Conservation (phyloP, 192 early-diverging fungal genomes). For the Backusella macrospora region DNA sequence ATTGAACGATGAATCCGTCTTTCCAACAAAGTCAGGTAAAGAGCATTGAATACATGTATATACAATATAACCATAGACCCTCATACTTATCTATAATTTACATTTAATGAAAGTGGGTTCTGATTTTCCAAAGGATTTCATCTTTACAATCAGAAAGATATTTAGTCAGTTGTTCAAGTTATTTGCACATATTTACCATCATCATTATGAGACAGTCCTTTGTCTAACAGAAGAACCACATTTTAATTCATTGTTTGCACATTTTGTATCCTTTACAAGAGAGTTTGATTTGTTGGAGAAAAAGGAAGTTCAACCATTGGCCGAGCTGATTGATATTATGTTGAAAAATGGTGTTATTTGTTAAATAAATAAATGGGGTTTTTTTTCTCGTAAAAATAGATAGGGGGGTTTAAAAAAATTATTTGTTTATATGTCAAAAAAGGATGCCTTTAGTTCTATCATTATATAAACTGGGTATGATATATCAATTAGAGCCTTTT, state of each 20-base stretch:
- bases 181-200: slow-evolving; percentile 92
- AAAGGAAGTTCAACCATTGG: slow-evolving; percentile 84
- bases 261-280: slow-evolving; percentile 89
- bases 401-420: neutral
- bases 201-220: slow-evolving; percentile 86
- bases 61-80: too few species aligned
- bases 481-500: too few species aligned
- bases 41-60: neutral
- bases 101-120: slow-evolving; percentile 48
- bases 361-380: neutral
- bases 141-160: slow-evolving; percentile 66
- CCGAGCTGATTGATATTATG: slow-evolving; percentile 69
- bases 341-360: slow-evolving; percentile 37
- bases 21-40: slow-evolving; percentile 90
- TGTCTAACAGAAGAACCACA: slow-evolving; percentile 84
- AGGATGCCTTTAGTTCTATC: neutral
- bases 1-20: slow-evolving; percentile 87
- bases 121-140: slow-evolving; percentile 86
- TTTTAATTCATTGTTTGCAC: slow-evolving; percentile 95
- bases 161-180: slow-evolving; percentile 87
- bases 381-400: neutral
- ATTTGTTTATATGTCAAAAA: neutral
- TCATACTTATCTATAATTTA: neutral
- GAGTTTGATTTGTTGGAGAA: slow-evolving; percentile 94
- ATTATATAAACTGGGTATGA: too few species aligned